Conservation (phyloP, 208 protist genomes). For the Trypanosoma avium region DNA sequence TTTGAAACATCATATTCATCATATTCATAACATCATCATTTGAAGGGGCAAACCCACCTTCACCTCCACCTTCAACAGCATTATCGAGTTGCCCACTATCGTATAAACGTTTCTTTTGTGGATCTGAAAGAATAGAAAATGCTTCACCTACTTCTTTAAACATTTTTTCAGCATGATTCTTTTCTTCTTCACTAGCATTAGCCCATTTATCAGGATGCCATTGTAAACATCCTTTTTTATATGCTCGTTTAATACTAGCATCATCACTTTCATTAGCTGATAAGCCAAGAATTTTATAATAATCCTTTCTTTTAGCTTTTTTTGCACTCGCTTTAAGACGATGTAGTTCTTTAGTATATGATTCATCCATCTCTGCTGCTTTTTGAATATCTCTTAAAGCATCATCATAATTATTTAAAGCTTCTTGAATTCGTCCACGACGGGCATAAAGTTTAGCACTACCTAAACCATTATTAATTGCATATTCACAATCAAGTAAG, state of each 20-base stretch:
- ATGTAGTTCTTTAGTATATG: conserved; percentile 60
- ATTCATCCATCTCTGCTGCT: conserved; percentile 68
- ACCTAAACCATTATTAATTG: conserved; percentile 83
- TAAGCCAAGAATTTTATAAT: conserved; percentile 91
- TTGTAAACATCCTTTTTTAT: conserved; percentile 35
- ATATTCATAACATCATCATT: conserved; percentile 61
- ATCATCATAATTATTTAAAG: conserved; percentile 86
- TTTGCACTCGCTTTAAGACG: conserved; percentile 61
- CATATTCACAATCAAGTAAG: conserved; percentile 90
- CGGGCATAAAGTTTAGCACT: conserved; percentile 89
- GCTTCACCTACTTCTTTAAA: conserved; percentile 60
- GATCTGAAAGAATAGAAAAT: conserved; percentile 85
- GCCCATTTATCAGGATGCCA: conserved; percentile 70
- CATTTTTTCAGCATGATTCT: conserved; percentile 38
- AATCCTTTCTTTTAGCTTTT: conserved; percentile 84
- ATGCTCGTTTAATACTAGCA: conserved; percentile 53
- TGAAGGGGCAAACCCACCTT: conserved; percentile 12
- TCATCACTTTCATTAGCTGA: conserved; percentile 33
- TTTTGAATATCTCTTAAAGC: conserved; percentile 86
- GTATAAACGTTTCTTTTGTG: conserved; percentile 88
- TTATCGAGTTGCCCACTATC: conserved; percentile 89
- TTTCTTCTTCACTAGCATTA: conserved; percentile 38
- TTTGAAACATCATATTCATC: conserved; percentile 69
- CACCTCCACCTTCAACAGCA: conserved; percentile 61
- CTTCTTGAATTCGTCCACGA: conserved; percentile 76